Percentiles rank a stretch among this genome's conserved stretches.
These are phyloP conservation scores for Phytophthora cryptogea DNA, from an alignment of 352 stramenopile species.

Conservation along the genomic window DNA sequence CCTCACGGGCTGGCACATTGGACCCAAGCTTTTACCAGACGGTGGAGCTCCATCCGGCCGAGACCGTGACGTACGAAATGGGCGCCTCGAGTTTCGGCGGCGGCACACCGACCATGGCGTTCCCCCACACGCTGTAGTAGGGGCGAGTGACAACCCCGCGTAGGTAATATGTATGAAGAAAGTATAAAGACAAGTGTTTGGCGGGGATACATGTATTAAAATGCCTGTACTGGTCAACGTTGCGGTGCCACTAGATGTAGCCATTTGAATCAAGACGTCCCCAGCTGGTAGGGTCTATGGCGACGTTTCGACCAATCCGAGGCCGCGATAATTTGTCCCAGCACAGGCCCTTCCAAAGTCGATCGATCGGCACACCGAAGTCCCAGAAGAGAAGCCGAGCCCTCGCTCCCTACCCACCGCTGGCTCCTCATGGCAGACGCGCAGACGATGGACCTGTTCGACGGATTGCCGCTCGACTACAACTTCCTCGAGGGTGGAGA, in stretches of 20 bases:
- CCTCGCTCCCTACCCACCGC: slow-evolving; percentile 9
- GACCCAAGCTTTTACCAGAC: slow-evolving; percentile 41
- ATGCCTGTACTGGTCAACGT: no score
- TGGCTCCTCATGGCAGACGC: slow-evolving; percentile 45
- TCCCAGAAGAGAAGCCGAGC: slow-evolving; percentile 17
- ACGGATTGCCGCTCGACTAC: slow-evolving; percentile 57
- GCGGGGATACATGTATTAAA: slow-evolving; percentile 13
- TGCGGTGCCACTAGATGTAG: background rate
- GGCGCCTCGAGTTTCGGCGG: slow-evolving; percentile 27
- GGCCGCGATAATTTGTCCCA: background rate
- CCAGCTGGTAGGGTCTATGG: background rate
- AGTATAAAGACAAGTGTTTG: slow-evolving; percentile 33
- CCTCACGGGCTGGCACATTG: slow-evolving; percentile 24
- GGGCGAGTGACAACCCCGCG: background rate
- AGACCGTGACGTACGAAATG: slow-evolving; percentile 31
- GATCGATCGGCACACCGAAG: slow-evolving; percentile 15
- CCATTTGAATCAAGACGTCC: background rate
- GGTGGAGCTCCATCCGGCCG: slow-evolving; percentile 23
- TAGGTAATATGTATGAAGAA: slow-evolving; percentile 33
- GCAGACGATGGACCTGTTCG: slow-evolving; percentile 50
- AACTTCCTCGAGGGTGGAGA: slow-evolving; percentile 41
- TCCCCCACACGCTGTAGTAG: slow-evolving; percentile 31
- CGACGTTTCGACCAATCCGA: background rate
- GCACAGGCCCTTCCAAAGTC: background rate
- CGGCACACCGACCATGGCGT: slow-evolving; percentile 25